Evolutionary conservation across 768 basidiomycete species (phyloP), one percentile per base, ranked within the genome.

Genomic region (Tubosaeta sp.): DNA sequence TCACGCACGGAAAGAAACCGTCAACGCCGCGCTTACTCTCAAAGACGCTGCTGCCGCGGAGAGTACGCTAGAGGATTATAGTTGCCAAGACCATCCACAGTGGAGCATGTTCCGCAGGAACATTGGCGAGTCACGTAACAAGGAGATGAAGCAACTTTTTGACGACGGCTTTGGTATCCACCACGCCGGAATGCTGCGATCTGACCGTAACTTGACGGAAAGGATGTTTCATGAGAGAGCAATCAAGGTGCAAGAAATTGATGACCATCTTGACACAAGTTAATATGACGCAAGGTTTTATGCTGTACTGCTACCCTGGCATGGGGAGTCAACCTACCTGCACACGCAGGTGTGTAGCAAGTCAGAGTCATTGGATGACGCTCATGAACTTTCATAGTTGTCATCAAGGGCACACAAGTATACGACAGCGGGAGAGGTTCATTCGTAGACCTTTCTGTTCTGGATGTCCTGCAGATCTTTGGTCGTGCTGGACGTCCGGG

Each of bases 311-410:
- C 96, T 6, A 99, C 96, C 3, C 77, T 99, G 38, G 96, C 96
- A 5, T 99, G 96, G 96, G 96, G 96, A 71, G 96, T 99, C 59
- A 99, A 99, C 69, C 73, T 99, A 55, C 96, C 96, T 30, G 96
- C 96, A 16, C 95, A 98, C 70, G 96, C 96, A 50, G 92, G 90
- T 90, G 55, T 55, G 72, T 60, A 46, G 48, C 49, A 39, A 53
- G 51, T 40, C 35, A 48, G 34, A 36, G n/a, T 31, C 47, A n/a
- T 38, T 44, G 18, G 11, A 46, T 48, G 44, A 51, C 21, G 44
- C 41, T 52, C 35, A 55, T 46, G 56, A 49, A 55, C 34, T 14
- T 48, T 24, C 30, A 46, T 48, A 90, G 94, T 96, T 48, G 71
- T 96, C 56, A 97, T 96, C 73, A 99, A 99, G 69, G 96, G 96